Conservation (phyloP, 139 green algal genomes). For the Volvox africanus region DNA sequence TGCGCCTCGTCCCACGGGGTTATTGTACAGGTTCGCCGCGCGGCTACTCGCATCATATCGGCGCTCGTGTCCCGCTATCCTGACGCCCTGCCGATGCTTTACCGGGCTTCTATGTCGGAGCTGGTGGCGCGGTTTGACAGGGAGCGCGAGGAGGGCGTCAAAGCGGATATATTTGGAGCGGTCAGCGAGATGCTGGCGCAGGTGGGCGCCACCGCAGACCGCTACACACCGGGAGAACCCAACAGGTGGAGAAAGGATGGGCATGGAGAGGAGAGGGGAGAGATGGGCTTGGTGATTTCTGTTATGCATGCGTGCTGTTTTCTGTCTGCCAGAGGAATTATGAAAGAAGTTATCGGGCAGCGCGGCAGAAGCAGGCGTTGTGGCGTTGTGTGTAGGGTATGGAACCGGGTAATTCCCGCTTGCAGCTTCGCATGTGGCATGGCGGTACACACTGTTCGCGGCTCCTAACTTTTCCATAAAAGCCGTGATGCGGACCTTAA, state of each 20-base stretch:
- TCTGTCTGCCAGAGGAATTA: background rate
- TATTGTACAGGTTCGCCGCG: constrained; percentile 58
- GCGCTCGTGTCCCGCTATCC: constrained; percentile 77
- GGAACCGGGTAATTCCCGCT: no score
- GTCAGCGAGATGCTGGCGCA: constrained; percentile 82
- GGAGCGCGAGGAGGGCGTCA: constrained; percentile 95
- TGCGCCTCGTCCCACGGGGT: background rate
- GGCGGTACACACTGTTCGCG: no score
- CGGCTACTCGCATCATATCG: constrained; percentile 78
- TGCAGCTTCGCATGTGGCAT: no score
- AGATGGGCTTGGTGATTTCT: background rate
- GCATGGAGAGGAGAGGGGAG: background rate
- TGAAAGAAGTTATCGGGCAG: background rate
- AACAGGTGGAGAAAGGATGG: constrained; percentile 7
- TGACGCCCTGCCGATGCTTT: constrained; percentile 65
- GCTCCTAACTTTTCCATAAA: no score
- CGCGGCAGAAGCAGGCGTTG: background rate
- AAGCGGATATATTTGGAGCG: constrained; percentile 82
- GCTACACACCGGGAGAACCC: constrained; percentile 42
- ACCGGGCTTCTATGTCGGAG: constrained; percentile 38
- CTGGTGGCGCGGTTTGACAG: constrained; percentile 83
- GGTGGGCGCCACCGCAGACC: constrained; percentile 48
- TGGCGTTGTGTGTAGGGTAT: no score
- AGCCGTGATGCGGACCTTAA: no score
- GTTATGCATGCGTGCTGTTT: no score